phyloP scores from a whole-genome alignment of 495 filamentous ascomycete genomes.

The Schizothecium vesticola region DNA sequence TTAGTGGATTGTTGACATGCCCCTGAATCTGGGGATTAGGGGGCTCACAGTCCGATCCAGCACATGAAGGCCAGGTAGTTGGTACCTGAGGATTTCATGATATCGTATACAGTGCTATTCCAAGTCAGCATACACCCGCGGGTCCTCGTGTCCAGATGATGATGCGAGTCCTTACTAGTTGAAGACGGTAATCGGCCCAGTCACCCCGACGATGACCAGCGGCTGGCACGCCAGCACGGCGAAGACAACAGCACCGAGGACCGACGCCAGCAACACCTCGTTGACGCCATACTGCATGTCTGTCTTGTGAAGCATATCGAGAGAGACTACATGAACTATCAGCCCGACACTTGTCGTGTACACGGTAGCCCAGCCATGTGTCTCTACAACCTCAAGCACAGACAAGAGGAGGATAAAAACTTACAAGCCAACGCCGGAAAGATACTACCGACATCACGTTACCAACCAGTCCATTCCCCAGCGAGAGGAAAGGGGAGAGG shows the following conservation, averaged over 20 bases:
- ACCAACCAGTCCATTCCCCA: not conserved
- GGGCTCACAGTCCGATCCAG: slow-evolving; percentile 68
- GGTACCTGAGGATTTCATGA: slow-evolving; percentile 60
- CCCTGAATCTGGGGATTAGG: not conserved
- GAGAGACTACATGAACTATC: slow-evolving; percentile 42
- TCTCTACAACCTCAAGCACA: not conserved
- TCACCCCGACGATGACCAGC: slow-evolving; percentile 85
- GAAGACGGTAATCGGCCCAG: slow-evolving; percentile 81
- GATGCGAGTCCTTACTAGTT: slow-evolving; percentile 53
- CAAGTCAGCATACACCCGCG: slow-evolving; percentile 8
- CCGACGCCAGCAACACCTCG: slow-evolving; percentile 74
- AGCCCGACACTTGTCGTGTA: not conserved
- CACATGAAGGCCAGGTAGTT: slow-evolving; percentile 81
- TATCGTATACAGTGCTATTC: slow-evolving; percentile 69
- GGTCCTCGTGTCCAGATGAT: not conserved
- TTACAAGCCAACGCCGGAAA: slow-evolving; percentile 68
- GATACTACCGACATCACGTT: slow-evolving; percentile 46
- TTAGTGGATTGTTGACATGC: not conserved
- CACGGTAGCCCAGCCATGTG: not conserved
- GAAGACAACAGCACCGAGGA: slow-evolving; percentile 73
- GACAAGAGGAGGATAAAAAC: not conserved
- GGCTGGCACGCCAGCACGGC: slow-evolving; percentile 71
- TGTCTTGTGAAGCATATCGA: slow-evolving; percentile 83
- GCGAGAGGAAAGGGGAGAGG: not conserved
- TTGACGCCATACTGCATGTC: slow-evolving; percentile 77